Base-by-base conservation (phyloP, 75 land plant genomes). In the Cupressus sempervirens region DNA sequence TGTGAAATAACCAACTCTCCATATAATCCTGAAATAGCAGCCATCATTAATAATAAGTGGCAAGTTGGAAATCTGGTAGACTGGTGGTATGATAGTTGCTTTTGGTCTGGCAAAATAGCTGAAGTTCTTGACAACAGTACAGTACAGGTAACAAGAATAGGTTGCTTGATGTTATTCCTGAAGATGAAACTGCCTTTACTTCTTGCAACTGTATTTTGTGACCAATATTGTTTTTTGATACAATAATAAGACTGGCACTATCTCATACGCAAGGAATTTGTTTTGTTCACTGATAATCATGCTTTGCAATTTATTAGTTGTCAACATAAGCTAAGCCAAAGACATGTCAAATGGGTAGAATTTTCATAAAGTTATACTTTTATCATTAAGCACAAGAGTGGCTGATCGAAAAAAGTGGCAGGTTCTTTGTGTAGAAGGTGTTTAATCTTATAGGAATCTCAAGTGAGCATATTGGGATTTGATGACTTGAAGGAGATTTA, bases 11-110 rank as follows among this genome's bases (percentile, higher is more conserved):
- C 88, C 7, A 83, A 86, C 74, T 4, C 43, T 41, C 81, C 70
- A 48, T 70, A n/a, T 23, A 86, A 86, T 32, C 62, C 88, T 82
- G 88, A 88, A 79, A 84, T 79, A 34, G 62, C 26, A 58, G 89
- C 87, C 30, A 82, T 92, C 38, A 83, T 89, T 8, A 73, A 89
- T 84, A 86, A 88, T 86, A 83, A 76, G 12, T 92, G 94, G 94
- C 86, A 85, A 83, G 88, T 89, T 75, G 94, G 94, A 35, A 89
- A 92, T 87, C 82, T 88, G 50, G 92, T 92, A 0, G 92, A 92
- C 83, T 86, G 88, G 92, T 87, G 46, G 72, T 38, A 72, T 36
- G 87, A 86, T 85, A 79, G 76, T 34, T 89, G 91, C 76, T 92
- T 84, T 84, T 92, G 94, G 94, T 88, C 89, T 65, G 92, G 89